Percentiles rank a stretch among this genome's conserved stretches.
phyloP scores from a whole-genome alignment of 164 flowering plant genomes.

The Umbilicus rupestris region DNA sequence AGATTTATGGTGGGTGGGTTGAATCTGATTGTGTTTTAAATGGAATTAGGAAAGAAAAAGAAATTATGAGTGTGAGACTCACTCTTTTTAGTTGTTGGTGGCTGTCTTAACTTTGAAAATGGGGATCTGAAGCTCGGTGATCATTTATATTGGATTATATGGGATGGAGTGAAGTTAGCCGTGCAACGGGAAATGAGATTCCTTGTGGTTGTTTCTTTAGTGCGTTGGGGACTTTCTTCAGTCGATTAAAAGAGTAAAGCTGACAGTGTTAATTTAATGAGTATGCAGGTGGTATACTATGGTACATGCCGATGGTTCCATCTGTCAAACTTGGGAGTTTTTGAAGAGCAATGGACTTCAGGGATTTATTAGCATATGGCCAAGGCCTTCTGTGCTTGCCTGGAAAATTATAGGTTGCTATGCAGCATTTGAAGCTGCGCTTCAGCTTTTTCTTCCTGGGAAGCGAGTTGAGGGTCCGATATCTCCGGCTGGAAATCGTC shows the following conservation, averaged over 20 bases:
- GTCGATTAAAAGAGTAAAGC: not conserved
- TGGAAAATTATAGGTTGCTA: slow-evolving; percentile 74
- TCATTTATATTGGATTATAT: not conserved
- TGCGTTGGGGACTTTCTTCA: not conserved
- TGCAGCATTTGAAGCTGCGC: slow-evolving; percentile 88
- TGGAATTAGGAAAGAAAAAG: too few species aligned
- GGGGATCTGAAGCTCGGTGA: not conserved
- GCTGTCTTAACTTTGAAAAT: not conserved
- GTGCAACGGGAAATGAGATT: not conserved
- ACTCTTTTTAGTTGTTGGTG: too few species aligned
- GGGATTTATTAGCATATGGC: slow-evolving; percentile 71
- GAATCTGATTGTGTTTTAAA: too few species aligned
- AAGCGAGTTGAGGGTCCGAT: slow-evolving; percentile 89
- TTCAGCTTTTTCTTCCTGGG: slow-evolving; percentile 83
- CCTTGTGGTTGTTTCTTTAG: not conserved
- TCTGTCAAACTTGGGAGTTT: slow-evolving; percentile 47
- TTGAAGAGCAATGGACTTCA: slow-evolving; percentile 55
- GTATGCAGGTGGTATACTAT: slow-evolving; percentile 88
- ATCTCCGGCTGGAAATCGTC: slow-evolving; percentile 77
- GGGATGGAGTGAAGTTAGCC: not conserved
- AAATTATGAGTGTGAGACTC: too few species aligned
- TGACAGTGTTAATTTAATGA: not conserved
- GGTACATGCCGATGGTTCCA: slow-evolving; percentile 93
- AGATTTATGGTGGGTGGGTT: too few species aligned
- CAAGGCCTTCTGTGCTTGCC: slow-evolving; percentile 67